A percentile compares a stretch with the other conserved stretches of the same genome.
Conservation (phyloP, 306 rosid species). For the Ceratonia siliqua region DNA sequence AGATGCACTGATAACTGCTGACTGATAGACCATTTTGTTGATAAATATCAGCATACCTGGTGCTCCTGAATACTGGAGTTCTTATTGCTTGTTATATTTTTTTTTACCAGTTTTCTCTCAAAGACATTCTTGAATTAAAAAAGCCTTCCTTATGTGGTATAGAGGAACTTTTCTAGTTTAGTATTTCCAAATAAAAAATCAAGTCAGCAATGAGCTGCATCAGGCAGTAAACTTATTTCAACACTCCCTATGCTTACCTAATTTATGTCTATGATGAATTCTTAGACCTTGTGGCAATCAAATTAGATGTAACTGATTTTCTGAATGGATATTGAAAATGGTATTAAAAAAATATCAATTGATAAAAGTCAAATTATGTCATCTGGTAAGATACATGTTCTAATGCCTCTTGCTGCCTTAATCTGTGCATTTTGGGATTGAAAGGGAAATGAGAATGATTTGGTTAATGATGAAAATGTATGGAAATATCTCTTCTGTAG, state of each 20-base stretch:
- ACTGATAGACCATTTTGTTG: not conserved
- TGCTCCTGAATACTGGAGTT: not conserved
- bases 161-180: too few relatives aligned
- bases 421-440: conserved; percentile 15
- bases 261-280: not conserved
- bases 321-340: not conserved
- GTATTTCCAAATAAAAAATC: not conserved
- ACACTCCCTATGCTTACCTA: not conserved
- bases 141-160: not conserved
- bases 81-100: not conserved
- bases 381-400: not conserved
- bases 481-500: conserved; percentile 49
- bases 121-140: not conserved
- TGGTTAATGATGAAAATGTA: conserved; percentile 19
- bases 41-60: not conserved
- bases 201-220: not conserved
- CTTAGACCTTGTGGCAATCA: not conserved
- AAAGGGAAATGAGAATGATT: conserved; percentile 20
- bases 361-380: not conserved
- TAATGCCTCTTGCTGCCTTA: conserved; percentile 8
- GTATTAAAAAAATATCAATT: not conserved
- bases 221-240: not conserved
- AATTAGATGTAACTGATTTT: not conserved
- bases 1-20: not conserved
- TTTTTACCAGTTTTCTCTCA: not conserved